phyloP scores from a whole-genome alignment of 2,329 filamentous ascomycete genomes.

The Decorospora gaudefroyi region DNA sequence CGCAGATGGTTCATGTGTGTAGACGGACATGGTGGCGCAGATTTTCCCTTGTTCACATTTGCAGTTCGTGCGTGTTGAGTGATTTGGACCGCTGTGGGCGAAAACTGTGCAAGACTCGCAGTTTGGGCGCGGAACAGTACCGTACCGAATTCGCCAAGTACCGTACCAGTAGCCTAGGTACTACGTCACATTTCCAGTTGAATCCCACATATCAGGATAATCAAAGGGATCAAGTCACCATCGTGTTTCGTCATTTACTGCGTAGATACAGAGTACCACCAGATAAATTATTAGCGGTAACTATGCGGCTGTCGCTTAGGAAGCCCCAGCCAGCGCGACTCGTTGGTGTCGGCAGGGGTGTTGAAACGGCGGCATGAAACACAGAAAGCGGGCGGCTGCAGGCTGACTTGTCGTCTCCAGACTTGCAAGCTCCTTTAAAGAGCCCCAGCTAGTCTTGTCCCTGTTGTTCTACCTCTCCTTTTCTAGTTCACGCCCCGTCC shows the following conservation, averaged over 20 bases:
- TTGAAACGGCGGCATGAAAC: constrained; percentile 47
- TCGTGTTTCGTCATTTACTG: no score
- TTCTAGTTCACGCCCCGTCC: constrained; percentile 21
- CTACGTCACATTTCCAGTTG: no score
- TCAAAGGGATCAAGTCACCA: no score
- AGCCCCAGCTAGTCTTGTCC: constrained; percentile 25
- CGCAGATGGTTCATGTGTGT: no score
- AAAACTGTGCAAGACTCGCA: no score
- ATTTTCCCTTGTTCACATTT: constrained; percentile 16
- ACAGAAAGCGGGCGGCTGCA: constrained; percentile 41
- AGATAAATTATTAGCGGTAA: no score
- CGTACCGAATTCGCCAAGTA: no score
- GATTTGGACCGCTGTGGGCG: no score
- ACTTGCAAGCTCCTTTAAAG: constrained; percentile 25
- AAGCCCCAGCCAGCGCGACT: constrained; percentile 32
- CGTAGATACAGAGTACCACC: no score
- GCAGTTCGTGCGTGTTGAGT: background rate
- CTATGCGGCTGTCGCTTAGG: constrained; percentile 5
- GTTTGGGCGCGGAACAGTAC: no score
- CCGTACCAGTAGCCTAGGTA: no score
- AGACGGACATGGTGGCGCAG: constrained; percentile 29
- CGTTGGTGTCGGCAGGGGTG: constrained; percentile 42
- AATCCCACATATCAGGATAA: no score
- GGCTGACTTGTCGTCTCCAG: constrained; percentile 32
- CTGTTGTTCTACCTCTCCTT: constrained; percentile 26